Evolutionary conservation across 768 basidiomycete genomes (phyloP).

Genomic region (Bullera alba): DNA sequence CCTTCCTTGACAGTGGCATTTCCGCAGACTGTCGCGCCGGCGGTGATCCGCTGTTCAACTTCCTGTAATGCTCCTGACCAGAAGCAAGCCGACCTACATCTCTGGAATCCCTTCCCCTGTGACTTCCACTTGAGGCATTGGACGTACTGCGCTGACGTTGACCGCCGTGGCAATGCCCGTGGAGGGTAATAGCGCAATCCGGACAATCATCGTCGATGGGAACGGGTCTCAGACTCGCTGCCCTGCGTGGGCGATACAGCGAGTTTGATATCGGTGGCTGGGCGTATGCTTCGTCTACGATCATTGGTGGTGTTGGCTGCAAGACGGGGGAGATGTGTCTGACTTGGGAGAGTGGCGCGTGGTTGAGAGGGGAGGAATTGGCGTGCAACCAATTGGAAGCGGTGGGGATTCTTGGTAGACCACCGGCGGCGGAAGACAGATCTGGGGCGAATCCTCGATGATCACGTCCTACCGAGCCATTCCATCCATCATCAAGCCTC

Average conservation of each 20-base stretch:
- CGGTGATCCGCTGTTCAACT: not conserved
- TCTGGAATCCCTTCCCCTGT: not conserved
- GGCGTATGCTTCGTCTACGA: too few species aligned
- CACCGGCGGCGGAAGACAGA: slow-evolving; percentile 18
- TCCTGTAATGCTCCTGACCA: not conserved
- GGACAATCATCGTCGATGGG: too few species aligned
- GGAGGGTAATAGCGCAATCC: too few species aligned
- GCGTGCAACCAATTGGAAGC: slow-evolving; percentile 7
- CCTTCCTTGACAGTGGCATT: not conserved
- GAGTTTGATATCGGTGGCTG: not conserved
- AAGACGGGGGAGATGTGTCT: not conserved
- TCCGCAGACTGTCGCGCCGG: not conserved
- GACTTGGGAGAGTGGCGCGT: not conserved
- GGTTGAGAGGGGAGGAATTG: slow-evolving; percentile 2
- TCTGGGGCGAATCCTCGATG: slow-evolving; percentile 27
- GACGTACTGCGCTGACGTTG: not conserved
- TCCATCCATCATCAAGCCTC: slow-evolving; percentile 32
- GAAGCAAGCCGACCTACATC: not conserved
- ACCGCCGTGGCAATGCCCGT: not conserved
- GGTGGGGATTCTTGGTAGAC: not conserved
- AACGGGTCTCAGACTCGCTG: too few species aligned
- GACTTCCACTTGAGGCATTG: not conserved
- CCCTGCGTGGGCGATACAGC: not conserved
- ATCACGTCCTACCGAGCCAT: slow-evolving; percentile 16
- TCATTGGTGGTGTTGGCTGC: not conserved